Conservation (phyloP, 2,329 filamentous ascomycete genomes). For the Harringtonia lauricola region DNA sequence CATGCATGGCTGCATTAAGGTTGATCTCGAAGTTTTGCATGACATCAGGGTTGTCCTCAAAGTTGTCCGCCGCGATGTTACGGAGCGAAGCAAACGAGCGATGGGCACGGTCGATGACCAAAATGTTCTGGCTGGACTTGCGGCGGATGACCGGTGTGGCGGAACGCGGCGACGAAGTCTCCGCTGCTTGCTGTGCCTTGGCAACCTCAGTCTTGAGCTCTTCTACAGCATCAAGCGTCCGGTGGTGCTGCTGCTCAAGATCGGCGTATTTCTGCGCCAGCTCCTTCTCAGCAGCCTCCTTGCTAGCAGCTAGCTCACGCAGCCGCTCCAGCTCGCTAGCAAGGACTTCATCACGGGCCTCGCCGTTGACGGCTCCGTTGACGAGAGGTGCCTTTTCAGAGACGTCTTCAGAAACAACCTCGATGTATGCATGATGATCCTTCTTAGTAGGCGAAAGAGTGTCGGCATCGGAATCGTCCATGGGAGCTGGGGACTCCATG, state of each 20-base stretch:
- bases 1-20: conserved; percentile 83
- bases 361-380: too few species aligned
- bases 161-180: conserved; percentile 49
- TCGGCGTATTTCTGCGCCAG: conserved; percentile 72
- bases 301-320: conserved; percentile 60
- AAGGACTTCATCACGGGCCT: conserved; percentile 18
- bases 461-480: conserved; percentile 51
- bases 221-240: conserved; percentile 76
- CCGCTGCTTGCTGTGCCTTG: conserved; percentile 54
- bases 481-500: conserved; percentile 61
- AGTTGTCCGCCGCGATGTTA: conserved; percentile 77
- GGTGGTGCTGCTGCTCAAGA: conserved; percentile 70
- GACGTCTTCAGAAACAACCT: conserved; percentile 12
- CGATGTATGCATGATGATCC: not conserved
- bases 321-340: conserved; percentile 60
- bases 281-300: conserved; percentile 62
- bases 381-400: not conserved
- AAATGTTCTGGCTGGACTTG: conserved; percentile 83
- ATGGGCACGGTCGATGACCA: conserved; percentile 82
- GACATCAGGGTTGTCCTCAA: conserved; percentile 69
- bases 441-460: conserved; percentile 22
- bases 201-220: conserved; percentile 80
- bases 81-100: conserved; percentile 82
- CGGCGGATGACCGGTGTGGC: conserved; percentile 75
- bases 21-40: conserved; percentile 92